Evolutionary conservation across 768 basidiomycete species (phyloP), one percentile per base, ranked within the genome.

Genomic region (Trametes villosa): DNA sequence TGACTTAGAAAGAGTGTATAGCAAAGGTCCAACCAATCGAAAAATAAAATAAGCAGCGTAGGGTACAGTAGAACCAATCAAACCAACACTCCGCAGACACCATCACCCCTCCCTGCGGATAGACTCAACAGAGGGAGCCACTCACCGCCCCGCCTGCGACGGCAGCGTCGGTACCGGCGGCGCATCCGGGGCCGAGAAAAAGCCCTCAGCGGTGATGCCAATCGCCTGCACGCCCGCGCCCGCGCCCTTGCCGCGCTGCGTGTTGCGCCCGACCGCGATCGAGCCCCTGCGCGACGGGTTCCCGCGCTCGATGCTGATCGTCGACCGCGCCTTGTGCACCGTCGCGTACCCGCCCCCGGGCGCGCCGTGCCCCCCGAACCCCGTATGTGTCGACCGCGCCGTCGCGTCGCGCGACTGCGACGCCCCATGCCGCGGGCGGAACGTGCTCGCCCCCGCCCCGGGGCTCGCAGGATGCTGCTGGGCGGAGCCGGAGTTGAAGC

Each of bases 211-310:
- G 31, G 88, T 91, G 46, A 94, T 79, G 18, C 91, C 81, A 45
- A 88, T 71, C 27, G 91, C 87, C 75, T 90, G 88, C 57, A 93
- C 92, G 30, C 84, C 88, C 22, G 89, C 84, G 17, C 88, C 92
- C 53, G 81, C 79, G 44, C 82, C 74, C 77, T 91, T 92, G n/a
- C 60, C 62, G n/a, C 74, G 68, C 68, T 77, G 81, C 62, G 84
- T 84, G 20, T 84, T 86, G 36, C 84, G 75, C 53, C 89, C 88
- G 57, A 91, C 72, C 15, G 85, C 77, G 60, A 90, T 87, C n/a
- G 86, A 85, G 9, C 87, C 85, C 68, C 77, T 78, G 59, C 78
- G 70, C 46, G 75, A 2, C 65, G 71, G 60, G 52, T 57, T 65
- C 33, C 70, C 69, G 18, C 74, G 76, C 60, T 92, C 90, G 50